A percentile compares a stretch with the other conserved stretches of the same genome.
These are phyloP conservation scores for Malus orientalis DNA, from an alignment of 306 rosid genomes.

Conservation along the genomic window DNA sequence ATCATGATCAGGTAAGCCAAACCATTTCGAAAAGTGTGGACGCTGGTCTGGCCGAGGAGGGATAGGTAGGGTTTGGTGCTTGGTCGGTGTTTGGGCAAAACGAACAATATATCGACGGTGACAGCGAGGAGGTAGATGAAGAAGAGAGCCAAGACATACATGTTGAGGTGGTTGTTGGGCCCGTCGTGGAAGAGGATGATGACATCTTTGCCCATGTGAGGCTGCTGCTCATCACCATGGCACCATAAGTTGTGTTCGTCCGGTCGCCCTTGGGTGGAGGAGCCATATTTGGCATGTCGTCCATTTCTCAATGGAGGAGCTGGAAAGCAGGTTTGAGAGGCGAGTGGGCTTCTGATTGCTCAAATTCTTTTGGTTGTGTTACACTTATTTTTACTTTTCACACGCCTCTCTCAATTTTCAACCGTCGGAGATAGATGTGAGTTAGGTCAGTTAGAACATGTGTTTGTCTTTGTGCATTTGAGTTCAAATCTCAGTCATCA, in stretches of 20 bases:
- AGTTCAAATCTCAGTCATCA: too few relatives aligned
- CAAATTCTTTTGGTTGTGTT: too few relatives aligned
- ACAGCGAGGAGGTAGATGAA: slow-evolving; percentile 51
- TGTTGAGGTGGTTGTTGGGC: slow-evolving; percentile 49
- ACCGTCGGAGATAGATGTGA: fast-evolving
- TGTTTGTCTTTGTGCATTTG: too few relatives aligned
- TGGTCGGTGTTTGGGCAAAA: slow-evolving; percentile 25
- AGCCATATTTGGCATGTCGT: neutral
- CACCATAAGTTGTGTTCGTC: too few relatives aligned
- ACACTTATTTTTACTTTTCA: too few relatives aligned
- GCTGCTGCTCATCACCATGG: slow-evolving; percentile 23
- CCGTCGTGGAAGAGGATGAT: slow-evolving; percentile 52
- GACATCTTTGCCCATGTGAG: slow-evolving; percentile 54
- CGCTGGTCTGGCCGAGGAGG: slow-evolving; percentile 24
- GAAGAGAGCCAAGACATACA: slow-evolving; percentile 55
- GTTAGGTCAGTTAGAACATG: neutral
- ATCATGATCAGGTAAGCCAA: slow-evolving; percentile 59
- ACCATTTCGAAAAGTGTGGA: slow-evolving; percentile 40
- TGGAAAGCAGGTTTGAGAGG: too few relatives aligned
- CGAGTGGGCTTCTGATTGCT: too few relatives aligned
- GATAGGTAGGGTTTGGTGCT: slow-evolving; percentile 21
- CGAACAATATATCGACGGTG: slow-evolving; percentile 48
- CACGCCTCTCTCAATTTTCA: too few relatives aligned
- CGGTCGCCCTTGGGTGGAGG: slow-evolving; percentile 3
- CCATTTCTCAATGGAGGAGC: too few relatives aligned